Evolutionary conservation across 2,329 filamentous ascomycete genomes (phyloP), one percentile per base, ranked within the genome.

Genomic region (Thyridium curvatum): DNA sequence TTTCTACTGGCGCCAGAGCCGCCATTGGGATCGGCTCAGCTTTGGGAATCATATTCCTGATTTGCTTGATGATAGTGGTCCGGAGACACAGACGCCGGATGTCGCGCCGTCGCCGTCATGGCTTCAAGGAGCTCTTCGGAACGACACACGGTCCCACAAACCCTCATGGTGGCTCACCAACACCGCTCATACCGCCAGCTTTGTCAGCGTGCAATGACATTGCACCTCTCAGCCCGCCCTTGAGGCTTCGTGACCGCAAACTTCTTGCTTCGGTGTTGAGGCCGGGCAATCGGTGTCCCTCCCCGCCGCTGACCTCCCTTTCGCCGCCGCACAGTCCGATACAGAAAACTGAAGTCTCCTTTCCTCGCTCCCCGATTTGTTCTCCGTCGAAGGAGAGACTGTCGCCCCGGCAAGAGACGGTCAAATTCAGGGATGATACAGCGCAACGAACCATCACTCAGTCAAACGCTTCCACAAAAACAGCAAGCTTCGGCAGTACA

Each of bases 191-290:
- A 32, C 62, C 67, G 1, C 59, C 67, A 0, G 51, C 57, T 6
- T 46, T 48, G n/a, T 47, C 50, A n/a, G n/a, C 30, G 30, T 29
- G 29, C 30, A 39, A 43, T 13, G 35, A 51, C 29, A 41, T 42
- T 8, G 38, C 46, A 3, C 58, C 59, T 0, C 47, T 68, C 17
- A 69, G 64, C 1, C 70, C 72, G 1, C 72, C 72, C 1, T 63
- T 64, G 2, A 64, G 69, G 14, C 61, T 76, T 2, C 60, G 65
- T 37, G 69, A 74, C 37, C 62, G 71, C 6, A 64, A 54, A 29
- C 59, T 68, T 35, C 60, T 74, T 14, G 56, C 65, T 2, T 56
- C 61, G 4, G 50, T 61, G 12, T 50, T 61, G 18, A 52, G 49
- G 8, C 46, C 48, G 17, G 39, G 41, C 21, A 37, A 30, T 16